These are phyloP conservation scores for Lophium mytilinum DNA, from an alignment of 495 filamentous ascomycete genomes.

Conservation along the genomic window DNA sequence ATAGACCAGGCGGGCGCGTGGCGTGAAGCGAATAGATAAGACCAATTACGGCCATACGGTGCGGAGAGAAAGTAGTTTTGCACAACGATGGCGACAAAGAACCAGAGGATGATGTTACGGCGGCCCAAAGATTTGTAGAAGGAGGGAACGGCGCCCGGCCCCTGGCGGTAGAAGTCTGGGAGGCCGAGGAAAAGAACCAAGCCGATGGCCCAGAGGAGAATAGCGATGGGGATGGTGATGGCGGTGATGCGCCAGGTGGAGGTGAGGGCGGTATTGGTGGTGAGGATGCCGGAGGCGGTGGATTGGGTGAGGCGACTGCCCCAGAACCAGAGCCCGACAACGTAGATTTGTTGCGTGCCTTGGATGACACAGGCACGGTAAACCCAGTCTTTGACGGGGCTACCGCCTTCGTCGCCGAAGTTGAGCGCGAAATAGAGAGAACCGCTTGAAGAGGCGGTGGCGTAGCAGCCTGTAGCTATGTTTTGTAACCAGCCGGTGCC, in stretches of 20 bases:
- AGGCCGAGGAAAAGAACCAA: constrained; percentile 48
- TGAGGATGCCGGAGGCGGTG: constrained; percentile 5
- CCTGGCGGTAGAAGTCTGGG: constrained; percentile 58
- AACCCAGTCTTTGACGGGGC: constrained; percentile 55
- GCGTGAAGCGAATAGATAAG: constrained; percentile 48
- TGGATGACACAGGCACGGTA: constrained; percentile 56
- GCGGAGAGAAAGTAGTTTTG: constrained; percentile 61
- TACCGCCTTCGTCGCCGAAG: constrained; percentile 55
- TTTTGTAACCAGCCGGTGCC: constrained; percentile 46
- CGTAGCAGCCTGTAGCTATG: constrained; percentile 53
- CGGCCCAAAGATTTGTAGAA: constrained; percentile 50
- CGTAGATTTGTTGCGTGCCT: constrained; percentile 57
- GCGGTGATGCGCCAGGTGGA: constrained; percentile 37
- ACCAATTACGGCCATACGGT: constrained; percentile 56
- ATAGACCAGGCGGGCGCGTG: constrained; percentile 48
- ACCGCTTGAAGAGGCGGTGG: constrained; percentile 50
- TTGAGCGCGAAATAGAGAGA: constrained; percentile 59
- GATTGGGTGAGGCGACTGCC: constrained; percentile 29
- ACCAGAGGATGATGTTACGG: constrained; percentile 54
- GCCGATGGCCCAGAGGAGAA: constrained; percentile 46
- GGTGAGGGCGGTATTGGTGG: constrained; percentile 13
- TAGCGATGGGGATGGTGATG: constrained; percentile 43
- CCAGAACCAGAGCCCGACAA: constrained; percentile 60
- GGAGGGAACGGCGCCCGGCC: constrained; percentile 57
- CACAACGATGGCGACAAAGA: constrained; percentile 53